Evolutionary conservation across 805 yeast genomes (phyloP).

Genomic region (Sugiyamaella marilandica): DNA sequence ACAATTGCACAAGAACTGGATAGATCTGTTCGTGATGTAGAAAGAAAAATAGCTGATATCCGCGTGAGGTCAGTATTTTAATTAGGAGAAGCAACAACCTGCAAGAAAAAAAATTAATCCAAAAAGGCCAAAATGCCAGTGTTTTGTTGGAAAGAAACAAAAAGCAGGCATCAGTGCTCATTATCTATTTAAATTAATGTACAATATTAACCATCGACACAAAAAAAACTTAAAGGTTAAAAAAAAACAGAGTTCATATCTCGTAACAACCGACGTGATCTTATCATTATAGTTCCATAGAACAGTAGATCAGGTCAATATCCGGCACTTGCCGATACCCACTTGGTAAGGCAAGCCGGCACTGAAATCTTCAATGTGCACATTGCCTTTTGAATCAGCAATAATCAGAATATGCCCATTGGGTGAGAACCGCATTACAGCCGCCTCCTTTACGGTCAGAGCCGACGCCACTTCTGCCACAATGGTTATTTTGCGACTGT

Average conservation of each 20-base stretch:
- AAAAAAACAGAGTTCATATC: neutral
- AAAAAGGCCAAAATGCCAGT: no score
- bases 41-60: slow-evolving; percentile 30
- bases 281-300: neutral
- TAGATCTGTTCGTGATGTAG: slow-evolving; percentile 29
- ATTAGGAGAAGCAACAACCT: no score
- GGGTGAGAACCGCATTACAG: slow-evolving; percentile 66
- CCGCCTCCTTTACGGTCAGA: slow-evolving; percentile 67
- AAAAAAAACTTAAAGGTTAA: neutral
- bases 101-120: no score
- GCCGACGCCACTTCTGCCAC: slow-evolving; percentile 80
- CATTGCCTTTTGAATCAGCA: slow-evolving; percentile 75
- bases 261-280: neutral
- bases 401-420: slow-evolving; percentile 77
- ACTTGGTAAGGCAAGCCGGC: slow-evolving; percentile 66
- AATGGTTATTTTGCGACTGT: slow-evolving; percentile 55
- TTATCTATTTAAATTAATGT: neutral
- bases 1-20: slow-evolving; percentile 32
- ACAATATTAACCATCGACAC: neutral
- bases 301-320: slow-evolving; percentile 15
- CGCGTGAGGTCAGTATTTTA: slow-evolving; percentile 27
- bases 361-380: slow-evolving; percentile 80
- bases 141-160: no score
- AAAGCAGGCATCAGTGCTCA: neutral
- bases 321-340: slow-evolving; percentile 32